These are phyloP conservation scores for Fusarium avenaceum DNA, from an alignment of 2,329 filamentous ascomycete species.

Conservation along the genomic window DNA sequence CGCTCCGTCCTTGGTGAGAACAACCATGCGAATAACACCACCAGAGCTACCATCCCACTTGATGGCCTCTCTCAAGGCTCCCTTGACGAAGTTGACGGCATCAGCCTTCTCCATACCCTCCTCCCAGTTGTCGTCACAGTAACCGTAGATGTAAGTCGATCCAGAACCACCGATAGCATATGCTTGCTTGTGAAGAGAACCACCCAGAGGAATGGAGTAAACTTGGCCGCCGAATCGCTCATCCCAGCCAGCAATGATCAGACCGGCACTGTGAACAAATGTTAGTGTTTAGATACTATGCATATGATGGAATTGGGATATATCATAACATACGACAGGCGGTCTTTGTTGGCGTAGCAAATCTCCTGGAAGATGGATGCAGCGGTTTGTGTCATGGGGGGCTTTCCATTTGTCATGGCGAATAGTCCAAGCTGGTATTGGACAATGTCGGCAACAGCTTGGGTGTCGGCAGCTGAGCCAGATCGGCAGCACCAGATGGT, in stretches of 20 bases:
- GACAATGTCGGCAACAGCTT: constrained; percentile 97
- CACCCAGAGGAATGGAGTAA: constrained; percentile 95
- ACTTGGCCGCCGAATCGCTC: constrained; percentile 95
- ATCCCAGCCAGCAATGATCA: constrained; percentile 99
- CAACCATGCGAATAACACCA: constrained; percentile 97
- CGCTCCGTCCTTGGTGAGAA: constrained; percentile 89
- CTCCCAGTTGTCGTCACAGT: constrained; percentile 96
- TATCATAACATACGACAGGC: constrained; percentile 76
- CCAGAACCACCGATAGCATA: constrained; percentile 97
- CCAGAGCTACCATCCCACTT: constrained; percentile 99
- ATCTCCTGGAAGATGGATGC: constrained; percentile 97
- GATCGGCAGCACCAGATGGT: constrained; percentile 99
- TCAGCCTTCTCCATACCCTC: constrained; percentile 95
- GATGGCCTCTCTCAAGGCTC: constrained; percentile 91
- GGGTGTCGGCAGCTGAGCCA: constrained; percentile 96
- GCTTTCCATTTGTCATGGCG: constrained; percentile 88
- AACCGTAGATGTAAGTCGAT: constrained; percentile 99
- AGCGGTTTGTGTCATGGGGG: constrained; percentile 93
- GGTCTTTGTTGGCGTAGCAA: constrained; percentile 98
- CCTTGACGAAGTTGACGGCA: constrained; percentile 93
- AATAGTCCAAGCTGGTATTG: constrained; percentile 97
- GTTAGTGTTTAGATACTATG: constrained; percentile 29
- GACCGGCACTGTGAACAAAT: constrained; percentile 76
- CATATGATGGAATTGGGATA: neutral
- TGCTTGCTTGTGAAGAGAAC: constrained; percentile 95